These are phyloP conservation scores for Termitomyces bulborhizus DNA, from an alignment of 768 basidiomycete species.

Conservation along the genomic window DNA sequence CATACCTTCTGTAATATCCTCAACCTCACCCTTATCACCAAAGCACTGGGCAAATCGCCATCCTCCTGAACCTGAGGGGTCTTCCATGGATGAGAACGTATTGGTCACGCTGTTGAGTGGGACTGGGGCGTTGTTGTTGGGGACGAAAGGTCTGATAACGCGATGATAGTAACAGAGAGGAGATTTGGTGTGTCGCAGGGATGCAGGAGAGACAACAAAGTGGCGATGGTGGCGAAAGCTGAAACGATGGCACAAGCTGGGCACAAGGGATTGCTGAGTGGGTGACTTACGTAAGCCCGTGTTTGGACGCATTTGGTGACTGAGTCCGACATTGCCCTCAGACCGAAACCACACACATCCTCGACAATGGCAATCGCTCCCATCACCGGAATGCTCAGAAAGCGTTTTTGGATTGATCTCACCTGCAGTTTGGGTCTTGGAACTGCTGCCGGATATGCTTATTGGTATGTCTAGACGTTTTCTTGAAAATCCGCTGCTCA, in stretches of 20 bases:
- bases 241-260: slow-evolving; percentile 17
- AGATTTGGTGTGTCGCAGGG: slow-evolving; percentile 17
- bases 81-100: slow-evolving; percentile 51
- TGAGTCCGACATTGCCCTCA: slow-evolving; percentile 33
- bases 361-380: slow-evolving; percentile 76
- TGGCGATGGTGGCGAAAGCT: slow-evolving; percentile 15
- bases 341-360: slow-evolving; percentile 15
- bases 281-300: slow-evolving; percentile 16
- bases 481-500: slow-evolving; percentile 8
- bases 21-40: slow-evolving; percentile 98
- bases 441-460: slow-evolving; percentile 65
- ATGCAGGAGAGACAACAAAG: slow-evolving; percentile 13
- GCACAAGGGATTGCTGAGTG: slow-evolving; percentile 19
- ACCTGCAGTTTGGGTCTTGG: slow-evolving; percentile 73
- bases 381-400: slow-evolving; percentile 91
- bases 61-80: slow-evolving; percentile 80
- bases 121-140: slow-evolving; percentile 13
- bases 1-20: slow-evolving; percentile 98
- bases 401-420: slow-evolving; percentile 85
- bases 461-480: slow-evolving; percentile 55
- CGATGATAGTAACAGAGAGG: slow-evolving; percentile 9
- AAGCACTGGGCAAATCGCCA: slow-evolving; percentile 99
- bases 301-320: slow-evolving; percentile 15
- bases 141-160: slow-evolving; percentile 21
- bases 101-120: slow-evolving; percentile 16